Percentiles rank a stretch among this genome's conserved stretches.
phyloP scores from a whole-genome alignment of 345 rosid species.

The Trapa incisa region DNA sequence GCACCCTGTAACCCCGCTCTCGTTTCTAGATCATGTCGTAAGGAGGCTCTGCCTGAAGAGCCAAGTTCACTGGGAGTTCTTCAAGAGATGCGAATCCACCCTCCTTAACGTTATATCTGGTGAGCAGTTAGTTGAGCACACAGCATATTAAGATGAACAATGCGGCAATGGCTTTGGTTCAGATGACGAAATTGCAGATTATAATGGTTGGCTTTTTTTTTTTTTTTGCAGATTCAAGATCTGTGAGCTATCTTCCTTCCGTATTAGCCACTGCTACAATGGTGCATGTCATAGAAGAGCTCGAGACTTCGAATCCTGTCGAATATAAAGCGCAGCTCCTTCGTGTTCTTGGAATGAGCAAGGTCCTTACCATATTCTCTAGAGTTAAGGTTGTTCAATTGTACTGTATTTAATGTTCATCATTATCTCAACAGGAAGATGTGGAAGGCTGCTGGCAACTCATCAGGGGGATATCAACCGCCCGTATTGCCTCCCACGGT shows the following conservation, averaged over 20 bases:
- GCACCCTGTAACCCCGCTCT: conserved; percentile 76
- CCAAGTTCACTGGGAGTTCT: conserved; percentile 51
- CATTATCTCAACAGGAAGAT: conserved; percentile 37
- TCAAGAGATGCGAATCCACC: conserved; percentile 48
- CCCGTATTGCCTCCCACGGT: conserved; percentile 1
- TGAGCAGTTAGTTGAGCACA: conserved; percentile 7
- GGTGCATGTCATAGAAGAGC: conserved; percentile 53
- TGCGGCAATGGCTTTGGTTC: no score
- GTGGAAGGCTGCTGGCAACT: conserved; percentile 41
- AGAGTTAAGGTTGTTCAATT: background rate
- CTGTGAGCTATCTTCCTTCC: conserved; percentile 54
- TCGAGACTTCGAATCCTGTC: conserved; percentile 36
- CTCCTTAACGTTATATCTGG: conserved; percentile 59
- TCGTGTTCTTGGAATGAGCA: conserved; percentile 38
- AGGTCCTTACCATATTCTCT: conserved; percentile 20
- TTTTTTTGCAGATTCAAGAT: conserved; percentile 49
- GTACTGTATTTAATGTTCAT: background rate
- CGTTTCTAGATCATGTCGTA: conserved; percentile 64
- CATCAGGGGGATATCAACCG: conserved; percentile 25
- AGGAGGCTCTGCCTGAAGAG: conserved; percentile 58
- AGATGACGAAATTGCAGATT: no score
- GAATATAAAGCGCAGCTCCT: conserved; percentile 46
- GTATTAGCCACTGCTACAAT: conserved; percentile 76
- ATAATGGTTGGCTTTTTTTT: background rate
- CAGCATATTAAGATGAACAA: background rate